phyloP scores from a whole-genome alignment of 768 basidiomycete species.

The Chalciporus sphaerocephalus region DNA sequence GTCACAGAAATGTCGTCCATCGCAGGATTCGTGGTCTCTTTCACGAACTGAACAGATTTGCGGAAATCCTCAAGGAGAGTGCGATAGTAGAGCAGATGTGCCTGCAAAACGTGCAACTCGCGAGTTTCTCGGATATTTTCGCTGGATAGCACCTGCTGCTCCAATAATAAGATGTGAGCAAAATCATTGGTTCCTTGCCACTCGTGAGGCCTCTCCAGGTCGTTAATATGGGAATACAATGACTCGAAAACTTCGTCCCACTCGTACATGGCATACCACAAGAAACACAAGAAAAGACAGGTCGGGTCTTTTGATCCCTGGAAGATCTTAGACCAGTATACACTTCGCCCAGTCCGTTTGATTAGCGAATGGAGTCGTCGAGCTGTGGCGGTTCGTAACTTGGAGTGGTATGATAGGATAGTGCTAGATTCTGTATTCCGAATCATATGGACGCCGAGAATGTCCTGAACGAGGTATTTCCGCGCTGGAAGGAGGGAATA shows the following conservation, averaged over 20 bases:
- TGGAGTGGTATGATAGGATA: constrained; percentile 12
- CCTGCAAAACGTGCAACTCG: constrained; percentile 52
- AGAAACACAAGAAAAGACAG: constrained; percentile 42
- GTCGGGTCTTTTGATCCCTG: constrained; percentile 39
- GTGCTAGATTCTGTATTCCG: constrained; percentile 14
- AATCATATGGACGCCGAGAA: constrained; percentile 48
- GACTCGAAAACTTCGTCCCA: constrained; percentile 53
- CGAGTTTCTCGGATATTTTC: constrained; percentile 43
- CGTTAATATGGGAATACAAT: constrained; percentile 16
- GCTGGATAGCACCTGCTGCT: constrained; percentile 39
- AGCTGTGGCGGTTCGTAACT: neutral
- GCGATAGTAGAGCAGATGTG: constrained; percentile 54
- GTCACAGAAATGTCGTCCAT: constrained; percentile 30
- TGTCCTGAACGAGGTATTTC: constrained; percentile 32
- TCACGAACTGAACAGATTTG: constrained; percentile 47
- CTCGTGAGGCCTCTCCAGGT: constrained; percentile 35
- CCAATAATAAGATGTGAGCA: constrained; percentile 33
- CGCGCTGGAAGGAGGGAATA: constrained; percentile 11
- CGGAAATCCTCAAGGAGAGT: constrained; percentile 50
- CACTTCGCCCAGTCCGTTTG: constrained; percentile 1
- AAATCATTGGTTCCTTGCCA: neutral
- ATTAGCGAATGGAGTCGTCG: constrained; percentile 9
- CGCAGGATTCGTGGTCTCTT: constrained; percentile 46
- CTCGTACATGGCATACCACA: constrained; percentile 52
- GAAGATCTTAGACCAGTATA: constrained; percentile 9